phyloP scores from a whole-genome alignment of 139 green algal genomes.

The Coelastrella sp. region DNA sequence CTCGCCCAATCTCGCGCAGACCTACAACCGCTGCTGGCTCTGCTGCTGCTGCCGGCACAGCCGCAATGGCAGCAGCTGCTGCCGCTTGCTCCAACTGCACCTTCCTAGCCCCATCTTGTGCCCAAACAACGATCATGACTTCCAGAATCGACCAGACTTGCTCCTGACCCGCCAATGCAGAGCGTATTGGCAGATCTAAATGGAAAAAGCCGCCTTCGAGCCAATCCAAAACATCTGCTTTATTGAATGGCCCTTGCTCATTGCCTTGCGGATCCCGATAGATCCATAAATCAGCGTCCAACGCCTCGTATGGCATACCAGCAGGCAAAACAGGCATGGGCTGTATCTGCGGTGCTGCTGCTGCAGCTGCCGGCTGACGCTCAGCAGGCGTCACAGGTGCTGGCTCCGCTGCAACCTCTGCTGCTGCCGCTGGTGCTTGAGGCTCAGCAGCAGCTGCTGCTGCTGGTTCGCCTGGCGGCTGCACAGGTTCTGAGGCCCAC shows the following conservation, averaged over 20 bases:
- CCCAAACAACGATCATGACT: slow-evolving; percentile 5
- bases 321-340: slow-evolving; percentile 16
- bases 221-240: slow-evolving; percentile 88
- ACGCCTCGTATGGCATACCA: neutral
- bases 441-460: neutral
- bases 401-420: neutral
- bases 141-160: slow-evolving; percentile 10
- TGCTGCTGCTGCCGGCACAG: neutral
- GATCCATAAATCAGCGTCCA: slow-evolving; percentile 66
- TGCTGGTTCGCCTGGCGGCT: neutral
- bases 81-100: neutral
- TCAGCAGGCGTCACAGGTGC: neutral
- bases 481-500: slow-evolving; percentile 6
- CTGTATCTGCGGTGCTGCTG: neutral
- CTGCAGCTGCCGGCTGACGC: neutral
- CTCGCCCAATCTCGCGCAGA: neutral
- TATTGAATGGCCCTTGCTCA: slow-evolving; percentile 85
- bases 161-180: slow-evolving; percentile 40
- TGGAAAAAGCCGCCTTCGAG: slow-evolving; percentile 84
- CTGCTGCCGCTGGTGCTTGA: slow-evolving; percentile 6
- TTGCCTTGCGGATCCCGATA: slow-evolving; percentile 80
- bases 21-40: slow-evolving; percentile 9
- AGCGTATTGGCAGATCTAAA: slow-evolving; percentile 75
- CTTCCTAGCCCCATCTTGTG: neutral
- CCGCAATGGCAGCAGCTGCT: neutral